phyloP scores from a whole-genome alignment of 2,329 filamentous ascomycete genomes.

The Penicillium sp. region DNA sequence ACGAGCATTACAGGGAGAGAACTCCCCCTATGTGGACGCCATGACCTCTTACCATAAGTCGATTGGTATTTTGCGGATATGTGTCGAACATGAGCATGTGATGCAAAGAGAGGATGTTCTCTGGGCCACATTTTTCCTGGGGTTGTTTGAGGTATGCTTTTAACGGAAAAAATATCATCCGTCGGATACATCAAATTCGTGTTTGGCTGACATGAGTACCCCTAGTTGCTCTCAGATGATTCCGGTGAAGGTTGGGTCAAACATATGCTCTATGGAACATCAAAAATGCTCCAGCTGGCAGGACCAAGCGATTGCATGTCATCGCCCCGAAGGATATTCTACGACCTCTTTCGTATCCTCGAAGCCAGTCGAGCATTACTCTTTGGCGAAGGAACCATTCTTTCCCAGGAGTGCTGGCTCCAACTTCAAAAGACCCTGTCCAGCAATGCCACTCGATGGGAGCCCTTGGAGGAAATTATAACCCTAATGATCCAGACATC shows the following conservation, averaged over 20 bases:
- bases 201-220: not conserved
- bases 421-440: not conserved
- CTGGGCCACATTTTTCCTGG: not conserved
- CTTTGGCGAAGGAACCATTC: slow-evolving; percentile 5
- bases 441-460: not conserved
- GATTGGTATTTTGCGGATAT: not conserved
- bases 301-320: slow-evolving; percentile 4
- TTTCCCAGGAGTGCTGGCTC: not conserved
- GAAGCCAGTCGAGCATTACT: slow-evolving; percentile 6
- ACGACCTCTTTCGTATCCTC: slow-evolving; percentile 8
- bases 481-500: not conserved
- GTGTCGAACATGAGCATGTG: not conserved
- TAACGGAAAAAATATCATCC: too few relatives aligned
- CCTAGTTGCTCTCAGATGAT: slow-evolving; percentile 1
- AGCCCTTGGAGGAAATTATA: not conserved
- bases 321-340: slow-evolving; percentile 1
- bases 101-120: not conserved
- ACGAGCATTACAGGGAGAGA: not conserved
- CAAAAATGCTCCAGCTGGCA: slow-evolving; percentile 5
- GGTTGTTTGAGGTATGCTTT: not conserved
- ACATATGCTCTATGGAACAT: slow-evolving; percentile 10
- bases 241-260: slow-evolving; percentile 7
- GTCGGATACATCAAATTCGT: not conserved
- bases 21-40: not conserved
- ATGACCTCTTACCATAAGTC: not conserved